Base-by-base conservation (phyloP, 106 monocot species). In the Ottelia alismoides region DNA sequence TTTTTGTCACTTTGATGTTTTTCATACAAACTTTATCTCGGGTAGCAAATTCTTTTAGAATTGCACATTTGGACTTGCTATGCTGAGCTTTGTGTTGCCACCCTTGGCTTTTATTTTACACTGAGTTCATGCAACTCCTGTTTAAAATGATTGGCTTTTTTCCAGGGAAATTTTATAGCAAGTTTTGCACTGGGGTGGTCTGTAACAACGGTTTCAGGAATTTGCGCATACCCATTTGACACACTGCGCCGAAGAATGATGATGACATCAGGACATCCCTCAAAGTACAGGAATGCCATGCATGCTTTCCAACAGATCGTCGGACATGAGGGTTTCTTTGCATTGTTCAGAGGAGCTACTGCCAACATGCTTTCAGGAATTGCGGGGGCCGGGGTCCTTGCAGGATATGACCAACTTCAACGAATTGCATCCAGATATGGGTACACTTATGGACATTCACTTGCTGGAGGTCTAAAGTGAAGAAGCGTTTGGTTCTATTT, bases 291-390 rank as follows among this genome's bases (percentile, higher is more conserved):
- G 10, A 82, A 32, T 32, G 29, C 73, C 3, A 28, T 82, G 30
- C 78, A 96, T 62, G 88, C 88, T 22, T 78, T 81, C 1, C 47
- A 60, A 46, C 71, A 67, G 11, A 94, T 88, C 28, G 68, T 88
- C 27, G 40, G 28, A 3, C 65, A 62, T 16, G 88, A 88, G 52
- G 88, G 94, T 52, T 76, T 76, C 61, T 50, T 43, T 24, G 65
- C 72, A 22, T 64, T 96, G 14, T 96, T 76, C 40, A 77, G 78
- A 66, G 94, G 94, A 59, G 76, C 62, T 24, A 65, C 73, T 56
- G 94, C 94, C 55, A 96, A 96, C 65, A 78, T 96, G 73, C 80
- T 88, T 30, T 84, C 88, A 25, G 81, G 94, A 65, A 76, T 96
- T 61, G 88, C 88, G 4, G 94, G 88, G 21, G 88, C 88, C 16